Conservation (phyloP, 331 rosid species). For the Spiraea crenata region DNA sequence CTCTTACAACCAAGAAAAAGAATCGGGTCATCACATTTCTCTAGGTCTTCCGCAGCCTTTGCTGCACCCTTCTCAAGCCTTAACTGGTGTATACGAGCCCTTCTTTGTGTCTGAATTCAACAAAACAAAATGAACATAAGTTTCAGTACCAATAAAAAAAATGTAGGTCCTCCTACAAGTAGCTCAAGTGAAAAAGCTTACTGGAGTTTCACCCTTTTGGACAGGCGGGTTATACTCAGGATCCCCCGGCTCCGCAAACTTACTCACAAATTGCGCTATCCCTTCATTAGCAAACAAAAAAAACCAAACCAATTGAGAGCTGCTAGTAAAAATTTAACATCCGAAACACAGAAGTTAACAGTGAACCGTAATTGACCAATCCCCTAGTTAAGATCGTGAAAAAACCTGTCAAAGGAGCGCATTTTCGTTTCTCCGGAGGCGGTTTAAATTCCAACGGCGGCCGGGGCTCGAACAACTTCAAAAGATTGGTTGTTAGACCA, state of each 20-base stretch:
- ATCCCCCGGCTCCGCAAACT: slow-evolving; percentile 61
- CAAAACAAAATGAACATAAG: not conserved
- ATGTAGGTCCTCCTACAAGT: not conserved
- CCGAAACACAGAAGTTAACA: not conserved
- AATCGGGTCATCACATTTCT: slow-evolving; percentile 64
- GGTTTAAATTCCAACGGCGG: slow-evolving; percentile 92
- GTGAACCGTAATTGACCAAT: not conserved
- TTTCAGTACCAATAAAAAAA: not conserved
- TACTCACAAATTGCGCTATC: slow-evolving; percentile 77
- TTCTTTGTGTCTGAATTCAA: slow-evolving; percentile 59
- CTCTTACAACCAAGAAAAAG: not conserved
- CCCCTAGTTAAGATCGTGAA: not conserved
- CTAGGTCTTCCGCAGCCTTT: slow-evolving; percentile 92
- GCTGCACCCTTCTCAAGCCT: slow-evolving; percentile 90
- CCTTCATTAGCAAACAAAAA: slow-evolving; percentile 44
- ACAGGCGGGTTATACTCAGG: slow-evolving; percentile 58
- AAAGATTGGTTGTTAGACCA: slow-evolving; percentile 77
- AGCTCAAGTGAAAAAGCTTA: slow-evolving; percentile 34
- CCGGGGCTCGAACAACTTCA: slow-evolving; percentile 95
- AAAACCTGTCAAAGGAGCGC: slow-evolving; percentile 81
- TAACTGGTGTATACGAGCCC: slow-evolving; percentile 79
- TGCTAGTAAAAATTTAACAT: slow-evolving; percentile 1
- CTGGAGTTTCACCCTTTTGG: slow-evolving; percentile 75
- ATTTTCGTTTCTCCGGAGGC: slow-evolving; percentile 92
- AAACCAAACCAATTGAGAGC: not conserved